Base-by-base conservation (phyloP, 768 basidiomycete genomes). In the Paxillus ammoniavirescens region DNA sequence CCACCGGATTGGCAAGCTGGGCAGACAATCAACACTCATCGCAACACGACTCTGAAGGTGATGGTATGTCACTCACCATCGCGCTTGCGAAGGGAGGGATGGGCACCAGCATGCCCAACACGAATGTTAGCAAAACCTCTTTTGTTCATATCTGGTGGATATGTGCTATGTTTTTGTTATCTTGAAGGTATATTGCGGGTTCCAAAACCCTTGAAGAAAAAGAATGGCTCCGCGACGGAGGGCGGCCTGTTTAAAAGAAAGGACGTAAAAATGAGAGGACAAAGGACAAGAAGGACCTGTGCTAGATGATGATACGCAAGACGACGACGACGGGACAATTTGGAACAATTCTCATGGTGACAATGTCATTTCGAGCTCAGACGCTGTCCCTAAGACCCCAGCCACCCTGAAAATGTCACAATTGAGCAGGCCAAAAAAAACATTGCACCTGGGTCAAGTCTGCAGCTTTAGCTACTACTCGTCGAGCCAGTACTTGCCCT, bases 1-100 rank as follows among this genome's bases (percentile, higher is more conserved):
- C 79, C 81, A 38, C 86, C 86, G 2, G 75, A 78, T 1, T 63
- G 42, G 65, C 87, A 89, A 30, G 68, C 80, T 82, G 44, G 13
- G 21, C 56, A 48, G 23, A n/a, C 42, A 45, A 2, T 23, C 15
- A 58, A 53, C 9, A 40, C 15, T 12, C 10, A 31, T 56, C 46
- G 56, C 8, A 17, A 48, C 4, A 14, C 26, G 3, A 10, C 43
- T 21, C n/a, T 4, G 26, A 43, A 42, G 21, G 40, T 6, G 2
- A 9, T 8, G 35, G 8, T 13, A 1, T 8, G 8, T 15, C 35
- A 64, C 65, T n/a, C 51, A 65, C 66, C 59, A 42, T 21, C 47
- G 45, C 69, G 74, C 61, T 66, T 71, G 40, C 49, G 44, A 33
- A 53, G 50, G n/a, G 37, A 23, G 38, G 53, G 56, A 46, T 42